Evolutionary conservation across 495 filamentous ascomycete species (phyloP).

Genomic region (Tuber aestivum): DNA sequence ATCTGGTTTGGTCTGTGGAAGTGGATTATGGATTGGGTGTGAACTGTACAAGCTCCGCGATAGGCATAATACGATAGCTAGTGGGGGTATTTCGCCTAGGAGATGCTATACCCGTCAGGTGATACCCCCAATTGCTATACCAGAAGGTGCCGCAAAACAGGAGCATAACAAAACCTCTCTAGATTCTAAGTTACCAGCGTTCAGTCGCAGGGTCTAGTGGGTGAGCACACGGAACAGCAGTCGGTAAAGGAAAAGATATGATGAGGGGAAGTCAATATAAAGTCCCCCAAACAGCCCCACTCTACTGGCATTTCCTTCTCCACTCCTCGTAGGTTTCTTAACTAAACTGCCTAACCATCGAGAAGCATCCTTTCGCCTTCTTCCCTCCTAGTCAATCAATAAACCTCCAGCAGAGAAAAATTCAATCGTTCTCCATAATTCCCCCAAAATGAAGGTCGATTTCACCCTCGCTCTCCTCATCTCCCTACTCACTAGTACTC

Average conservation of each 20-base stretch:
- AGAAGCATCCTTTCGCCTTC: background rate
- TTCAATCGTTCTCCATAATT: background rate
- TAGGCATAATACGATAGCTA: background rate
- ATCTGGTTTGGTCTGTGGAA: background rate
- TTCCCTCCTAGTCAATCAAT: background rate
- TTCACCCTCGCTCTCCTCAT: conserved; percentile 11
- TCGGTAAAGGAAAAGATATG: background rate
- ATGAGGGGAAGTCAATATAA: background rate
- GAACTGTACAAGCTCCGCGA: background rate
- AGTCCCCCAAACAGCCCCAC: background rate
- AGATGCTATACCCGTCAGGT: background rate
- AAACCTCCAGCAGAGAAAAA: background rate
- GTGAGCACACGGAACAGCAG: background rate
- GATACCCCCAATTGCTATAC: background rate
- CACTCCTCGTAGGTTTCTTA: background rate
- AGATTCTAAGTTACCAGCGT: background rate
- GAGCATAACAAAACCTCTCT: background rate
- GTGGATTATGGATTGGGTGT: background rate
- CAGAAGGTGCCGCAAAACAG: background rate
- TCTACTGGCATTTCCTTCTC: background rate
- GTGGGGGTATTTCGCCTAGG: background rate
- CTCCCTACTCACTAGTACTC: background rate
- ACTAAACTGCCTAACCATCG: background rate
- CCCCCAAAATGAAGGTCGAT: background rate
- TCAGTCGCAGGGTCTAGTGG: background rate